Evolutionary conservation across 2,329 filamentous ascomycete species (phyloP).

Genomic region (Dryadomyces quercus-mongolicae): DNA sequence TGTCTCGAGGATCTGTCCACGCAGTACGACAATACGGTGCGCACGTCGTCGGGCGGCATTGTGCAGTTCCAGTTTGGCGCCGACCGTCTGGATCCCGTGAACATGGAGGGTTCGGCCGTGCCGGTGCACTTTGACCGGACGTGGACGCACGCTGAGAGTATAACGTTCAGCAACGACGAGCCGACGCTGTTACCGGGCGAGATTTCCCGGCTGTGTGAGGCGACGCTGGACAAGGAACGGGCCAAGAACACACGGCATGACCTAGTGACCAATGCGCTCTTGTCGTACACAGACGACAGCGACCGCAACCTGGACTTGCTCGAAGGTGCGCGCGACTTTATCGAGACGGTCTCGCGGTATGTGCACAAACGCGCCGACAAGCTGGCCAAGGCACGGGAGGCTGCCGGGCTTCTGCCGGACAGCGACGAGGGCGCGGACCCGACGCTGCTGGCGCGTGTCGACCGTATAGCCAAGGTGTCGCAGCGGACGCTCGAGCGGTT

Average conservation of each 20-base stretch:
- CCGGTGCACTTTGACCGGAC: slow-evolving; percentile 89
- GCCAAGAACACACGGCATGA: slow-evolving; percentile 48
- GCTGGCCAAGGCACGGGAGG: slow-evolving; percentile 35
- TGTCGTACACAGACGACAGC: slow-evolving; percentile 58
- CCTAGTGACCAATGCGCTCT: slow-evolving; percentile 46
- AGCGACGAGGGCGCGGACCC: slow-evolving; percentile 15
- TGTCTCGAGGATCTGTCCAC: slow-evolving; percentile 89
- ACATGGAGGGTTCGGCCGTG: slow-evolving; percentile 91
- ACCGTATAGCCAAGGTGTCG: slow-evolving; percentile 78
- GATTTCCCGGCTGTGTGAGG: slow-evolving; percentile 55
- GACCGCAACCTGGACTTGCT: slow-evolving; percentile 62
- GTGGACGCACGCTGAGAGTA: slow-evolving; percentile 66
- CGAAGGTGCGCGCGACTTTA: slow-evolving; percentile 73
- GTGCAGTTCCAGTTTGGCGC: slow-evolving; percentile 98
- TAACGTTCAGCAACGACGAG: slow-evolving; percentile 72
- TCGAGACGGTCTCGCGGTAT: slow-evolving; percentile 65
- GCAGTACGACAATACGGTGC: slow-evolving; percentile 87
- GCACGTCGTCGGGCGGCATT: slow-evolving; percentile 76
- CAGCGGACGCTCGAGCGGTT: slow-evolving; percentile 61
- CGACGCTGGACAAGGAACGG: slow-evolving; percentile 56
- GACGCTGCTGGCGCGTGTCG: slow-evolving; percentile 31
- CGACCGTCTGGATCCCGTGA: slow-evolving; percentile 87
- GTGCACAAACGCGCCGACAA: slow-evolving; percentile 50
- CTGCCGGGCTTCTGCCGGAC: slow-evolving; percentile 34
- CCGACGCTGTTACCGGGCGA: slow-evolving; percentile 60